phyloP scores from a whole-genome alignment of 768 basidiomycete genomes.

The Termitomyces sp. region DNA sequence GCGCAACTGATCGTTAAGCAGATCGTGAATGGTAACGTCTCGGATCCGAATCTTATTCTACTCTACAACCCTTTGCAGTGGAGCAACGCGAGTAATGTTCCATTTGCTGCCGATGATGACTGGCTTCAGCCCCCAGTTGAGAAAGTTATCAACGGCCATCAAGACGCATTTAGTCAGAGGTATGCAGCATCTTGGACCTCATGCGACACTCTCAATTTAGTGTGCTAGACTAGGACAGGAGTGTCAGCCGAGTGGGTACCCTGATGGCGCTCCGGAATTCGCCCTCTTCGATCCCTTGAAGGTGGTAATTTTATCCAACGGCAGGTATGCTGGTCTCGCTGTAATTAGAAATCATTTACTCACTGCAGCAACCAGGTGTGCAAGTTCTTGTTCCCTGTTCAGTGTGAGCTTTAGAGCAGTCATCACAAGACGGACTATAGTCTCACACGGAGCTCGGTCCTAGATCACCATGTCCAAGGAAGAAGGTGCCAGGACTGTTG shows the following conservation, averaged over 20 bases:
- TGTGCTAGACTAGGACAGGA: conserved; percentile 36
- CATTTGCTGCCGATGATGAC: conserved; percentile 32
- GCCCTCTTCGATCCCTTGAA: conserved; percentile 44
- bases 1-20: conserved; percentile 43
- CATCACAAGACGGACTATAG: not conserved
- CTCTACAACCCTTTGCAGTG: conserved; percentile 46
- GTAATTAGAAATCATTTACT: not conserved
- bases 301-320: conserved; percentile 52
- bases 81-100: conserved; percentile 38
- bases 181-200: conserved; percentile 8
- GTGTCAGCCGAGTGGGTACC: conserved; percentile 29
- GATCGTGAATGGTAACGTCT: conserved; percentile 29
- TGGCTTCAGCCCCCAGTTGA: conserved; percentile 42
- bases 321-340: conserved; percentile 25
- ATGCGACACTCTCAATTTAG: not conserved
- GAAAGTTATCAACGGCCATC: conserved; percentile 38
- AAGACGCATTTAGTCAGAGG: conserved; percentile 48
- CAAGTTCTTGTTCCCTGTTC: conserved; percentile 42
- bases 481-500: conserved; percentile 51
- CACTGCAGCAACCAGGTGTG: conserved; percentile 27
- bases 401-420: conserved; percentile 24
- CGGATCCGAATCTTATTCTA: conserved; percentile 37
- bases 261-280: conserved; percentile 28
- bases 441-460: not conserved
- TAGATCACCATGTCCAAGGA: conserved; percentile 57